Evolutionary conservation across 2,329 filamentous ascomycete genomes (phyloP).

Genomic region (Botrytis medusae): DNA sequence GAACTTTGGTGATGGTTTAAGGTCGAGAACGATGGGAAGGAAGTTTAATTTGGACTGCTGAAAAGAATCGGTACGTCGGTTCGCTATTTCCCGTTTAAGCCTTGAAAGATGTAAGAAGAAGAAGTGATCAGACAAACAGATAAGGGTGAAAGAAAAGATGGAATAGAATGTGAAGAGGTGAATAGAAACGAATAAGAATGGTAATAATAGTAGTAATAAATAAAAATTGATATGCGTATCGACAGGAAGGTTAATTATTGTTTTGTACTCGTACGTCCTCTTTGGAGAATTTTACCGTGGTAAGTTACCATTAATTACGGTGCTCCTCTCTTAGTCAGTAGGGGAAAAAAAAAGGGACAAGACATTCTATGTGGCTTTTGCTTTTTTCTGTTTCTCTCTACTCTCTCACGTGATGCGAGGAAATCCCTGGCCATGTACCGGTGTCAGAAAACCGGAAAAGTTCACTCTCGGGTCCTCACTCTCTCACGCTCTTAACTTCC

Average conservation of each 20-base stretch:
- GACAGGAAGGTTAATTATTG: slow-evolving; percentile 5
- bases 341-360: neutral
- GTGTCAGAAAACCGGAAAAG: neutral
- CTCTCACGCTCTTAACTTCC: neutral
- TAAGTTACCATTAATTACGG: neutral
- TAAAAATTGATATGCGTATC: neutral
- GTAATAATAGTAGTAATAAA: neutral
- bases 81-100: slow-evolving; percentile 16
- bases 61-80: slow-evolving; percentile 12
- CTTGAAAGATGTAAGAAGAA: neutral
- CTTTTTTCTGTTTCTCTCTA: neutral
- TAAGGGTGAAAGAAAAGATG: no score
- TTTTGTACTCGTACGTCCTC: neutral
- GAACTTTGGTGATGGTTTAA: neutral
- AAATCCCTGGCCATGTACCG: neutral
- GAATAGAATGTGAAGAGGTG: neutral
- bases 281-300: neutral
- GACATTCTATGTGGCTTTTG: neutral
- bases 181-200: neutral
- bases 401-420: neutral
- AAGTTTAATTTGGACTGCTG: slow-evolving; percentile 18
- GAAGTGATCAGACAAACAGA: neutral
- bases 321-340: slow-evolving; percentile 3
- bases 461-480: neutral
- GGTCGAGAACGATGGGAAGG: slow-evolving; percentile 8